Evolutionary conservation across 2,329 filamentous ascomycete genomes (phyloP), one percentile per base, ranked within the genome.

Genomic region (Colletotrichum acutatum): DNA sequence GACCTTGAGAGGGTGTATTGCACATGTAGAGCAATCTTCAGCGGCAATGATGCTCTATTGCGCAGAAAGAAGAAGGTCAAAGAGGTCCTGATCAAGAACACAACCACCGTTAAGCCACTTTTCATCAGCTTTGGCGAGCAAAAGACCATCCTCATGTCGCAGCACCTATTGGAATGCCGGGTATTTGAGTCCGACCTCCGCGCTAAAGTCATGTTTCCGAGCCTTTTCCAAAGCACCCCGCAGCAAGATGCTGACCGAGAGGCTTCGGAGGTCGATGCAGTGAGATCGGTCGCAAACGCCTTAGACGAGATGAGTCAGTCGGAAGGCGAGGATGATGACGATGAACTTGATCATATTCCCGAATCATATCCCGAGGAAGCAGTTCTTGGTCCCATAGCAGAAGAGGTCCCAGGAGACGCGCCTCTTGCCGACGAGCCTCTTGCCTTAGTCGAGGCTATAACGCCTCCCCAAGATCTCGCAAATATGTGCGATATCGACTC

Each of bases 161-260:
- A 75, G 46, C 59, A 57, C 22, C 68, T 82, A n/a, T 59, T 81
- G 16, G 75, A 79, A 54, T 59, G 54, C 9, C 58, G 75, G 3
- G 67, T 82, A 12, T 83, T 83, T 69, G 75, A 80, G 66, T 82
- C 79, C 1, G 79, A 82, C 32, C 57, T 77, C 8, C 76, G 78
- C 30, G 81, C 80, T 52, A 81, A 79, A 68, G 75, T 78, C 58
- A 77, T 78, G 63, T 83, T 83, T 71, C 81, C 81, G 6, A 78
- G 79, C 26, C 77, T 82, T 11, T 83, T 81, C 49, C 74, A 71
- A 22, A 75, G 76, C 7, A 78, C 77, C 9, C 76, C 76, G 6
- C 69, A 73, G 6, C 76, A 76, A 52, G 77, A 79, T 59, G 74
- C 76, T 12, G 76, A 79, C 42, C 78, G 77, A 22, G 76, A 80